These are phyloP conservation scores for Anisodus tanguticus DNA, from an alignment of 257 asterid genomes.

Conservation along the genomic window DNA sequence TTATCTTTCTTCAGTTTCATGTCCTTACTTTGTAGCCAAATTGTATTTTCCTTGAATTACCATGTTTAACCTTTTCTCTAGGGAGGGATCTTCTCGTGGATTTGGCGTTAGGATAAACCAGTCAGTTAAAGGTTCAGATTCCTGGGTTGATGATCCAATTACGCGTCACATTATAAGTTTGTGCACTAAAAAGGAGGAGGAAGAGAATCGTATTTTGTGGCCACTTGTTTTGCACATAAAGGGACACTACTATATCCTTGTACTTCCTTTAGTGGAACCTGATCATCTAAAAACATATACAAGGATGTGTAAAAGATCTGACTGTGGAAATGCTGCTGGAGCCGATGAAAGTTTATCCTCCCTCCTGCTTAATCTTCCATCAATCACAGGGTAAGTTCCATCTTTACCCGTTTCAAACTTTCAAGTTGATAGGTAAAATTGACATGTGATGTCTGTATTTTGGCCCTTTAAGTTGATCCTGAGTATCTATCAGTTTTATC, in stretches of 20 bases:
- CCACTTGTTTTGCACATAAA: constrained; percentile 79
- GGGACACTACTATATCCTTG: constrained; percentile 71
- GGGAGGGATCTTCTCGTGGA: constrained; percentile 96
- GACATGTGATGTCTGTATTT: neutral
- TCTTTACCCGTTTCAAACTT: constrained; percentile 21
- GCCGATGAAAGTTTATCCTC: constrained; percentile 69
- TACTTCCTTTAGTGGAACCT: constrained; percentile 84
- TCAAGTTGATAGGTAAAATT: neutral
- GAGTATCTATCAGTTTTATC: neutral
- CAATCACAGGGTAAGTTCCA: constrained; percentile 96
- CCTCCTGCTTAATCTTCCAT: constrained; percentile 81
- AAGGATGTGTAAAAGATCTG: constrained; percentile 68
- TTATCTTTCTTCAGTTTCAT: no score
- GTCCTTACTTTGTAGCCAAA: neutral
- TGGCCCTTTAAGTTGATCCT: neutral
- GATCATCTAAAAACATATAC: constrained; percentile 73
- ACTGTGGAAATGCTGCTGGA: constrained; percentile 80
- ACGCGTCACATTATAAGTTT: constrained; percentile 80
- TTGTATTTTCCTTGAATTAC: neutral
- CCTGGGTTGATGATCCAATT: constrained; percentile 98
- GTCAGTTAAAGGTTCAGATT: constrained; percentile 87
- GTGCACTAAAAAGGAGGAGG: constrained; percentile 55
- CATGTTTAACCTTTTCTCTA: constrained; percentile 35
- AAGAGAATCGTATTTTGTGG: constrained; percentile 65
- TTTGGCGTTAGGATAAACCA: constrained; percentile 74